Evolutionary conservation across 208 protist species (phyloP).

Genomic region (Naegleria lovaniensis): DNA sequence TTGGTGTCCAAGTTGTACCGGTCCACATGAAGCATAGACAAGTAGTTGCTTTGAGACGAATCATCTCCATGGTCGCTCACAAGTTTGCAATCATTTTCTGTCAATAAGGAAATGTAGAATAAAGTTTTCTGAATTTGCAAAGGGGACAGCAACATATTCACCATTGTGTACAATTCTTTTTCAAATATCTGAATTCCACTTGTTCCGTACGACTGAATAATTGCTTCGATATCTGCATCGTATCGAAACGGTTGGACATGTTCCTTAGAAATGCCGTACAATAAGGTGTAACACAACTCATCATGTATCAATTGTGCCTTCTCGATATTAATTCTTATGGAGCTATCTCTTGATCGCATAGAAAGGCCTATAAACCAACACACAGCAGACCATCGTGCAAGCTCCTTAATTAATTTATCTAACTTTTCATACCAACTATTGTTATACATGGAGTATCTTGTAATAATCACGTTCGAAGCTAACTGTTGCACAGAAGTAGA

Average conservation of each 20-base stretch:
- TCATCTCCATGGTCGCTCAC: not conserved
- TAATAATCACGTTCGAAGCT: not conserved
- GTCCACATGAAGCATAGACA: not conserved
- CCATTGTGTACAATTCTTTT: not conserved
- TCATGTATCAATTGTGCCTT: not conserved
- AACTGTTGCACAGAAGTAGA: not conserved
- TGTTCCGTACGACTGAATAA: not conserved
- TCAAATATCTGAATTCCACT: not conserved
- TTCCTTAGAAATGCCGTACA: not conserved
- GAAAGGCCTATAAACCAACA: not conserved
- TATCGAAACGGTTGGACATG: not conserved
- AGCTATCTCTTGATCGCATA: not conserved
- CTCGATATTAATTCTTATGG: not conserved
- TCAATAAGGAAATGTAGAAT: not conserved
- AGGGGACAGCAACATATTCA: not conserved
- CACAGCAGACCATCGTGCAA: not conserved
- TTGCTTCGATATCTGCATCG: not conserved
- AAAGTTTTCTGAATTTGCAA: not conserved
- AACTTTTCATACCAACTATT: not conserved
- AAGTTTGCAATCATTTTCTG: not conserved
- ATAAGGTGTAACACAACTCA: not conserved
- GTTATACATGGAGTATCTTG: not conserved
- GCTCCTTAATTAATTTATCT: not conserved
- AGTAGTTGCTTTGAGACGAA: not conserved
- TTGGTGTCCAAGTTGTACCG: not conserved